Conservation (phyloP, 2,329 filamentous ascomycete genomes). For the Pseudocercospora fuligena region DNA sequence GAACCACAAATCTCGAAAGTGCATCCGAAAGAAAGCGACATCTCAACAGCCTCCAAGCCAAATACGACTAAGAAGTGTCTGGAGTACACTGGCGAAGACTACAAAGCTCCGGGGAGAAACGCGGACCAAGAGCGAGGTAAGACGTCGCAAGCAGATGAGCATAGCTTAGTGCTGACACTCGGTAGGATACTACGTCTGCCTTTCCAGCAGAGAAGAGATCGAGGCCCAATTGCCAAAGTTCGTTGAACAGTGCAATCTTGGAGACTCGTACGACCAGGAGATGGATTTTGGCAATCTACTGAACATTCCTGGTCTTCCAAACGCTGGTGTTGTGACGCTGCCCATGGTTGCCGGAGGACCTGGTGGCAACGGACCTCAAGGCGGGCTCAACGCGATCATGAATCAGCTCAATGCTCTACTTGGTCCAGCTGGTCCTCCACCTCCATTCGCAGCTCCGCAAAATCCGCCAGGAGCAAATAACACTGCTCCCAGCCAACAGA, state of each 20-base stretch:
- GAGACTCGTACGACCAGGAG: conserved; percentile 11
- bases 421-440: neutral
- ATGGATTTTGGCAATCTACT: neutral
- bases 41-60: neutral
- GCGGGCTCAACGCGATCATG: neutral
- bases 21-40: neutral
- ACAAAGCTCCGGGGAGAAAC: conserved; percentile 8
- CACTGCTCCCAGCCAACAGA: neutral
- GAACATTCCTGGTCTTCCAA: neutral
- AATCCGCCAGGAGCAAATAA: neutral
- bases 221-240: conserved; percentile 17
- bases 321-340: neutral
- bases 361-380: neutral
- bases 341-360: neutral
- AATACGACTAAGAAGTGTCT: neutral
- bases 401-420: neutral
- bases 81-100: conserved; percentile 8
- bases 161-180: neutral
- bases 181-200: conserved; percentile 24
- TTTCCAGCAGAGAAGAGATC: conserved; percentile 19
- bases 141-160: neutral
- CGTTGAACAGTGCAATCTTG: conserved; percentile 23
- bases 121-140: neutral
- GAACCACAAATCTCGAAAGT: neutral
- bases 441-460: neutral